Base-by-base conservation (phyloP, 306 rosid species). In the Luffa aegyptiaca region DNA sequence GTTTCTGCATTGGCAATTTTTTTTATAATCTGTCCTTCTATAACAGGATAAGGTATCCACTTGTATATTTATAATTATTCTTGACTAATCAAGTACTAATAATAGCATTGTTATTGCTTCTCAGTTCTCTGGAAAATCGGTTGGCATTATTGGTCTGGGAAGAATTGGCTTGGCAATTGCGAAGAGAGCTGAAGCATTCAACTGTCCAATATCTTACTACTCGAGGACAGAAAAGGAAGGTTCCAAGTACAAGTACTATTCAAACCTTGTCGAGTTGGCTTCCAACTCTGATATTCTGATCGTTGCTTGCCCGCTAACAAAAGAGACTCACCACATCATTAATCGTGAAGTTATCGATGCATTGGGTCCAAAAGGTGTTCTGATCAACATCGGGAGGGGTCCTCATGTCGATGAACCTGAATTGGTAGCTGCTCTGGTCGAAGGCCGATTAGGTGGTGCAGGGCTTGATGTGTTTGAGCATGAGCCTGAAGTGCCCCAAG, bases 331-430 rank as follows among this genome's bases (percentile, higher is more conserved):
- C 42, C 89, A 88, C 87, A 88, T 94, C 17, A 44, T 91, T 83
- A 91, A 94, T 59, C 86, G 91, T 1, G 88, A 89, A 82, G 95
- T 94, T 79, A 76, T 94, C 2, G 52, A 92, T 20, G 97, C 97
- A 2, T 84, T 92, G 18, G 98, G 98, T 64, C 90, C 93, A 1
- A 88, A 88, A 81, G 95, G 98, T 31, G 86, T 68, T 51, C 89
- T 94, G 45, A 89, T 94, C 71, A 94, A 91, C 85, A 82, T 94
- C 0, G 97, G 95, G n/a, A 88, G 97, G 61, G 97, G 97, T n/a
- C 84, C 89, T 62, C 98, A 90, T 14, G 93, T 94, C 11, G 97
- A 92, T 33, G 97, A 92, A 77, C 75, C 81, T 0, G 93, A 91
- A 87, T 77, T 92, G 78, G 90, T 92, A 9, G 85, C 91, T 21